Conservation (phyloP, 768 basidiomycete species). For the Tulasnella sp. region DNA sequence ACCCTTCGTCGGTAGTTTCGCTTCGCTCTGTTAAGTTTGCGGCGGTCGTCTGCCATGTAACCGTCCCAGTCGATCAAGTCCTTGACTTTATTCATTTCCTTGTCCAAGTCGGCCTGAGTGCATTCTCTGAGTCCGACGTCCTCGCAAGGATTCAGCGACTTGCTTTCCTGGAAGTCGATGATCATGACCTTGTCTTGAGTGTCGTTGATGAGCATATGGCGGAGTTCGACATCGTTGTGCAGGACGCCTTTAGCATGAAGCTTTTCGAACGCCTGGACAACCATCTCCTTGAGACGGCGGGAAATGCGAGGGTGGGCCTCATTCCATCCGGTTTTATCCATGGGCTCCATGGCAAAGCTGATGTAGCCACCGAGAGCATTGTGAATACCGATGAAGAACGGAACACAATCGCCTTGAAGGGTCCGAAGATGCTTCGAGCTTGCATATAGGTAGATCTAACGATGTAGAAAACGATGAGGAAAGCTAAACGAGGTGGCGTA, state of each 20-base stretch:
- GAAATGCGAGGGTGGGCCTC: conserved; percentile 9
- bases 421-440: not conserved
- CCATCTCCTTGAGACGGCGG: not conserved
- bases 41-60: not conserved
- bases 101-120: conserved; percentile 10
- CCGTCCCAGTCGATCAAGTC: conserved; percentile 4
- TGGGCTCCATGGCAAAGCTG: conserved; percentile 4
- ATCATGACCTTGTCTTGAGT: conserved; percentile 5
- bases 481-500: too few relatives aligned
- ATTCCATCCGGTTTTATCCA: not conserved
- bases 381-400: conserved; percentile 1
- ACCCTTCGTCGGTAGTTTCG: not conserved
- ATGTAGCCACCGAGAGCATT: not conserved
- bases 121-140: conserved; percentile 6
- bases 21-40: not conserved
- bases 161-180: conserved; percentile 18
- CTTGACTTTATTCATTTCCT: conserved; percentile 6
- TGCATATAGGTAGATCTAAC: not conserved
- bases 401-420: conserved; percentile 6
- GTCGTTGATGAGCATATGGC: conserved; percentile 12
- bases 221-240: conserved; percentile 18
- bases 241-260: conserved; percentile 10
- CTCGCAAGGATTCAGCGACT: not conserved
- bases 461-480: not conserved
- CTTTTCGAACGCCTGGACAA: not conserved